Conservation (phyloP, 1,284 basidiomycete species). For the Microbotryomycetes sp. region DNA sequence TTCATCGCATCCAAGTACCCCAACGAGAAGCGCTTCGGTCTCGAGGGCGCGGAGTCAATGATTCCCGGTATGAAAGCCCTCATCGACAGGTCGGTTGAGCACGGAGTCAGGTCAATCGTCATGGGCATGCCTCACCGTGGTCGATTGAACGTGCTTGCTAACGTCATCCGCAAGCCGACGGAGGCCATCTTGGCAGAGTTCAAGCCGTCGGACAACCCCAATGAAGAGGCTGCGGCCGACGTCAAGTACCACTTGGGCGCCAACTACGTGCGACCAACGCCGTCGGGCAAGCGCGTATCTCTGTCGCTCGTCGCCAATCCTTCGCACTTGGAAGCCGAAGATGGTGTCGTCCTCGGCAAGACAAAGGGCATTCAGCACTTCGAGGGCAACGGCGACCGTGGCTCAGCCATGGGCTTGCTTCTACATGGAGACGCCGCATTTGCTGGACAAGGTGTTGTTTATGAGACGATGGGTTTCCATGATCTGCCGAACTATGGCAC, state of each 20-base stretch:
- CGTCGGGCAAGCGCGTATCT: conserved; percentile 94
- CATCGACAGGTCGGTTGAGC: conserved; percentile 94
- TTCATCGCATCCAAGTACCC: conserved; percentile 98
- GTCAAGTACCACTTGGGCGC: conserved; percentile 99
- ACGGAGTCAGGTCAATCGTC: conserved; percentile 90
- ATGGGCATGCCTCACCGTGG: conserved; percentile 99
- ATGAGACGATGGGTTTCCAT: conserved; percentile 99
- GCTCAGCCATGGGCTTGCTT: conserved; percentile 84
- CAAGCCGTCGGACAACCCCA: conserved; percentile 59
- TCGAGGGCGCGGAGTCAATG: conserved; percentile 95
- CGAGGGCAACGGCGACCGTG: conserved; percentile 66
- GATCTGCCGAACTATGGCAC: conserved; percentile 92
- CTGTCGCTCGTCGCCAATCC: conserved; percentile 98
- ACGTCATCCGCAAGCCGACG: conserved; percentile 96
- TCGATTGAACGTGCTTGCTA: conserved; percentile 92
- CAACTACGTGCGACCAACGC: conserved; percentile 97
- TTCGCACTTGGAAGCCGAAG: conserved; percentile 93
- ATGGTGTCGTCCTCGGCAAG: conserved; percentile 96
- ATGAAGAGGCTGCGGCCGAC: conserved; percentile 82
- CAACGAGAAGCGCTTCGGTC: conserved; percentile 98
- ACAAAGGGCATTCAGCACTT: conserved; percentile 95
- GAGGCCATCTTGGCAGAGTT: conserved; percentile 99
- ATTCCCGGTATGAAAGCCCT: conserved; percentile 99
- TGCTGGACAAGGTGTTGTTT: conserved; percentile 96
- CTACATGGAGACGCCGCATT: conserved; percentile 99